Evolutionary conservation across 371 early-diverging fungal genomes (phyloP).

Genomic region (Apophysomyces trapeziformis): DNA sequence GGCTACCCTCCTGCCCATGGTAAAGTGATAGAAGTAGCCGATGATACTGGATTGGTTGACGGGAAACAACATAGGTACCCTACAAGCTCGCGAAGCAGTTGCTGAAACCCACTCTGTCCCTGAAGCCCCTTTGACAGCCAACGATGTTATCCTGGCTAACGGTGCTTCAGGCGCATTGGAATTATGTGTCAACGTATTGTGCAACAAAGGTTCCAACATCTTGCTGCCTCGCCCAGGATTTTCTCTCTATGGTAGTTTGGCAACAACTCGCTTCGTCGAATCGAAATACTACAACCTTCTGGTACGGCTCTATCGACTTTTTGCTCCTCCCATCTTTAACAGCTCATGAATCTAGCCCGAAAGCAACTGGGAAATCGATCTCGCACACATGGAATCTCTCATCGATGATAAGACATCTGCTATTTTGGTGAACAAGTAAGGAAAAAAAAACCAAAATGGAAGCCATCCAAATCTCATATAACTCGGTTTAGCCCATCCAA

Average conservation of each 20-base stretch:
- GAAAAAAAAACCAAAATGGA: background rate
- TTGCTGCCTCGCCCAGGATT: conserved; percentile 91
- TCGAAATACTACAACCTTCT: conserved; percentile 78
- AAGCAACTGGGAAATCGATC: conserved; percentile 85
- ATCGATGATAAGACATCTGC: conserved; percentile 83
- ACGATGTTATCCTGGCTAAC: conserved; percentile 83
- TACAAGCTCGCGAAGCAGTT: conserved; percentile 76
- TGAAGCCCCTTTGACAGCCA: conserved; percentile 71
- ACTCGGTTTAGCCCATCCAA: conserved; percentile 67
- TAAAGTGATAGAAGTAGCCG: conserved; percentile 29
- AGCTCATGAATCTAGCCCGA: conserved; percentile 55
- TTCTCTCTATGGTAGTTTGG: conserved; percentile 84
- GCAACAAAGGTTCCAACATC: conserved; percentile 84
- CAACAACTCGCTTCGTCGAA: conserved; percentile 80
- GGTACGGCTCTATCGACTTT: conserved; percentile 27
- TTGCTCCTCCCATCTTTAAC: no score
- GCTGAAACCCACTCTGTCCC: conserved; percentile 69
- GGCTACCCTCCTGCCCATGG: conserved; percentile 91
- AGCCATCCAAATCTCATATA: background rate
- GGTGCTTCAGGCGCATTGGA: conserved; percentile 89
- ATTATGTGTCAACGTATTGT: conserved; percentile 74
- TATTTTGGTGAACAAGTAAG: conserved; percentile 85
- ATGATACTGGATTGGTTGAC: no score
- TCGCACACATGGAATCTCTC: conserved; percentile 78
- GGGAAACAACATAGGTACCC: conserved; percentile 46